Evolutionary conservation across 768 basidiomycete genomes (phyloP), one percentile per base, ranked within the genome.

Genomic region (Russula olivacea): DNA sequence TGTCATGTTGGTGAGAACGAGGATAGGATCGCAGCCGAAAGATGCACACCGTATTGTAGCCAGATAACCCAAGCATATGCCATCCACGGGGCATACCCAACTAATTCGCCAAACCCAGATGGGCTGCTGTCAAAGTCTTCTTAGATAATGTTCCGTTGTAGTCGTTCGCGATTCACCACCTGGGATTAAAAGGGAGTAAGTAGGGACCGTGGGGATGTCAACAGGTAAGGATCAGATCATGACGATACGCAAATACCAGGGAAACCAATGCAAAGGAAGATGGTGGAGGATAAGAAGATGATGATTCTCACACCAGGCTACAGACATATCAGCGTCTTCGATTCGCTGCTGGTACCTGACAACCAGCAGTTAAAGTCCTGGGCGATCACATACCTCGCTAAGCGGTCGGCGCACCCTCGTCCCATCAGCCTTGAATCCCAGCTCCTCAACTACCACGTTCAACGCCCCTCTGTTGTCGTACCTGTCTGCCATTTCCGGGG

Each of bases 381-480:
- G 30, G 5, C 30, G 30, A 30, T 6, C 30, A 30, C 80, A 55
- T 64, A 88, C 88, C 68, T 93, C 89, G 69, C 81, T 88, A 38
- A 97, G 74, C 10, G 87, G 85, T 63, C 82, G 82, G 32, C 78
- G 75, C 68, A 81, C 82, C 68, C 82, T 81, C 47, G 82, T 74
- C 1, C 91, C 92, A 61, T 88, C 83, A 67, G 88, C 86, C 58
- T 83, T 81, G 79, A 88, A 80, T 0, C 91, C 91, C 17, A 89
- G 87, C 70, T 96, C 93, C 69, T 88, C 86, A 68, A 97, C 72
- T 6, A 7, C 30, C 30, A 2, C 3, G 3, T 30, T 30, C 30
- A 2, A 30, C 30, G 5, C 6, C 30, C 4, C 3, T 30, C 6
- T 6, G 30, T 30, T 4, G 30, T 30, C 1, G 30, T 30, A 30